phyloP scores from a whole-genome alignment of 495 filamentous ascomycete species.

The Daldinia caldariorum region DNA sequence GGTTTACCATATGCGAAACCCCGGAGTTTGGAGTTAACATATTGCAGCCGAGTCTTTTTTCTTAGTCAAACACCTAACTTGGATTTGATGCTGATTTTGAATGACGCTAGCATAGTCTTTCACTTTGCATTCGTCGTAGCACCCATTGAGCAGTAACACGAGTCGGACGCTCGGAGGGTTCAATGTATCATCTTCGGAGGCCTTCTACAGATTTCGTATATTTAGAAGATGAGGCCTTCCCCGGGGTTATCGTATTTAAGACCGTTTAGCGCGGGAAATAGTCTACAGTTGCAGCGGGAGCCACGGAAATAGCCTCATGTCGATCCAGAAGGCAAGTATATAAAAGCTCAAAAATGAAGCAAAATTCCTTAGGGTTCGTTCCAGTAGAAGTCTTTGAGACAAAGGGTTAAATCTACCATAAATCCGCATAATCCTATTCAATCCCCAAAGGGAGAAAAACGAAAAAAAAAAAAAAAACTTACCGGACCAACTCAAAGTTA shows the following conservation, averaged over 20 bases:
- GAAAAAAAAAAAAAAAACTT: too few species aligned
- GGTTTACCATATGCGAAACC: slow-evolving; percentile 7
- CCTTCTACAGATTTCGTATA: background rate
- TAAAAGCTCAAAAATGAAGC: slow-evolving; percentile 16
- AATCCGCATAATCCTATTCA: background rate
- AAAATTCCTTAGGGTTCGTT: background rate
- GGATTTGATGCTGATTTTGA: background rate
- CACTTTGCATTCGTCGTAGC: background rate
- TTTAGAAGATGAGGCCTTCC: background rate
- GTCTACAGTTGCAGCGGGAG: slow-evolving; percentile 1
- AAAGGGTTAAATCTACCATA: background rate
- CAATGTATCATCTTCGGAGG: background rate
- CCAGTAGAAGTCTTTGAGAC: slow-evolving; percentile 4
- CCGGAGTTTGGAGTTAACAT: slow-evolving; percentile 41
- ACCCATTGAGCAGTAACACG: background rate
- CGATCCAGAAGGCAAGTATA: slow-evolving; percentile 2
- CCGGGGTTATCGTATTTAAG: slow-evolving; percentile 32
- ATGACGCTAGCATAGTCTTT: slow-evolving; percentile 1
- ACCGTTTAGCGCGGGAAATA: slow-evolving; percentile 16
- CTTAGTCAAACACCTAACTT: background rate
- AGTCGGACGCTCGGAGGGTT: background rate
- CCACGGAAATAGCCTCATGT: slow-evolving; percentile 3
- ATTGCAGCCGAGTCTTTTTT: background rate
- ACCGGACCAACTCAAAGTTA: slow-evolving; percentile 6
- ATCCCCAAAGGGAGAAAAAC: too few species aligned